These are phyloP conservation scores for Pseudogymnoascus sp. DNA, from an alignment of 2,329 filamentous ascomycete genomes.

Conservation along the genomic window DNA sequence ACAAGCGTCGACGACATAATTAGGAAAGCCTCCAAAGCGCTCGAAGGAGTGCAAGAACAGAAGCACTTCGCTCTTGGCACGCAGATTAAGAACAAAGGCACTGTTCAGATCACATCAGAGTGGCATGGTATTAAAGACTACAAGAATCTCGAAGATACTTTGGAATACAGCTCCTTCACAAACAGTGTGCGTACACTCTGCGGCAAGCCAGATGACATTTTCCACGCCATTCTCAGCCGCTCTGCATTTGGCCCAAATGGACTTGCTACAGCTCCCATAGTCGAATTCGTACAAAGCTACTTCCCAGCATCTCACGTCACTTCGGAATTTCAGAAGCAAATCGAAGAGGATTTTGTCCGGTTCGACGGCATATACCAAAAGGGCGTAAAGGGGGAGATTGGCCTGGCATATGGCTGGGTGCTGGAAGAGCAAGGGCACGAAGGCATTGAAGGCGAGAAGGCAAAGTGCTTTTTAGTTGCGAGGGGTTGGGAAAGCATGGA, in stretches of 20 bases:
- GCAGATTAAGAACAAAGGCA: constrained; percentile 10
- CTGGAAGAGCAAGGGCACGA: constrained; percentile 16
- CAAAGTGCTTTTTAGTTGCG: constrained; percentile 16
- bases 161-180: neutral
- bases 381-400: constrained; percentile 10
- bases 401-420: constrained; percentile 14
- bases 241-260: constrained; percentile 16
- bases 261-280: constrained; percentile 12
- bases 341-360: constrained; percentile 16
- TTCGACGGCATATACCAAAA: constrained; percentile 15
- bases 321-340: constrained; percentile 14
- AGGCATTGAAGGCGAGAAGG: constrained; percentile 16
- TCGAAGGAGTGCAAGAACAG: neutral
- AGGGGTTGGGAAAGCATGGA: constrained; percentile 18
- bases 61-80: neutral
- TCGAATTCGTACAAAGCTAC: constrained; percentile 17
- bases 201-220: constrained; percentile 14
- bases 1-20: neutral
- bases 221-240: constrained; percentile 13
- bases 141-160: neutral
- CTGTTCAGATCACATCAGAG: constrained; percentile 9
- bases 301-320: constrained; percentile 17
- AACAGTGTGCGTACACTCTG: neutral
- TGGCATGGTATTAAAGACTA: neutral
- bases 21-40: neutral